Base-by-base conservation (phyloP, 106 monocot genomes). In the Apostasia shenzhenica region DNA sequence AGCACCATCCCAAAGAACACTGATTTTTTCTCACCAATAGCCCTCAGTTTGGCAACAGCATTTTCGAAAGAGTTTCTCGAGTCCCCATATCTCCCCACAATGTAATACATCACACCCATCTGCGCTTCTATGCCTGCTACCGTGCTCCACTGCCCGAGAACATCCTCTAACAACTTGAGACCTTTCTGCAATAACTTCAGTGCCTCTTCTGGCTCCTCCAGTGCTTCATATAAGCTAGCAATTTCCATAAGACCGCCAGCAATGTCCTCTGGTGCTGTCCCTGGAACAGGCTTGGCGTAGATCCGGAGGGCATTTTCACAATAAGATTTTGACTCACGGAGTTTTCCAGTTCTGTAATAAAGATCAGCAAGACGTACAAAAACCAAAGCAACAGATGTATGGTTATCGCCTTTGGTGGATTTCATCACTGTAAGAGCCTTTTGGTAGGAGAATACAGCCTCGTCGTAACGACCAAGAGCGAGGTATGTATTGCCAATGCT, bases 391-490 rank as follows among this genome's bases (percentile, higher is more conserved):
- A 86, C 82, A 42, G 85, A 55, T 5, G 81, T 72, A 52, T 86
- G 85, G 72, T 75, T 73, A 46, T 86, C 85, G 7, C 85, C 85
- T 51, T 75, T 70, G 42, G 85, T 48, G 2, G 85, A 79, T 59
- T 86, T 86, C 70, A 86, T 75, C 5, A 86, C 85, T 1, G 85
- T 86, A 50, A 86, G 74, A 47, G 85, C 78, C 50, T 86, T 86
- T 66, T 86, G 85, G 78, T 86, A 86, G 41, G 85, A 82, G 69
- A 86, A 86, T 65, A 86, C 82, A 0, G 85, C 78, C 68, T 86
- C 85, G 45, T 86, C 85, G 12, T 77, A 82, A 2, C 82, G 81
- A 12, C 73, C 85, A 8, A 86, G 82, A 1, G 85, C 72, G 68
- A 86, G 81, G 61, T 86, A 86, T n/a, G 82, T 82, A 65, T 86